Percentiles rank a stretch among this genome's conserved stretches.
These are phyloP conservation scores for Saccharomyces paradoxus DNA, from an alignment of 805 yeast species.

Conservation along the genomic window DNA sequence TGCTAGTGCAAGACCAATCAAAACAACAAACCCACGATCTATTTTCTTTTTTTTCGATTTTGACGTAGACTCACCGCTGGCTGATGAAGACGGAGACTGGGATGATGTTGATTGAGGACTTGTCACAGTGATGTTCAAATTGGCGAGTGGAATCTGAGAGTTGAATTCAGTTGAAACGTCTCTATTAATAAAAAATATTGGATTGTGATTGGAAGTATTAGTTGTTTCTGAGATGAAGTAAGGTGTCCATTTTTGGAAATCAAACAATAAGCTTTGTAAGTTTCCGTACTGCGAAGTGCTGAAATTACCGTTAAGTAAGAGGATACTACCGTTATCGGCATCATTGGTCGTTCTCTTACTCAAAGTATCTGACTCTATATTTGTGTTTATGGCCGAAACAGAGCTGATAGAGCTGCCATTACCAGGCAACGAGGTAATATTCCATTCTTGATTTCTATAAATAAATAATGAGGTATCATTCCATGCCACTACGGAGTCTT, in stretches of 20 bases:
- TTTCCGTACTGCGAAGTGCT: slow-evolving; percentile 30
- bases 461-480: slow-evolving; percentile 11
- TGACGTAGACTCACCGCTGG: neutral
- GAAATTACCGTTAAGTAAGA: slow-evolving; percentile 34
- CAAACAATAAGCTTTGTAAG: slow-evolving; percentile 18
- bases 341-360: neutral
- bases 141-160: slow-evolving; percentile 19
- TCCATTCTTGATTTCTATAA: slow-evolving; percentile 8
- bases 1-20: slow-evolving; percentile 61
- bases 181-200: slow-evolving; percentile 32
- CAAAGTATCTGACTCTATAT: neutral
- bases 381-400: neutral
- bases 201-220: slow-evolving; percentile 23
- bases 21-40: slow-evolving; percentile 55
- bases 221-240: slow-evolving; percentile 10
- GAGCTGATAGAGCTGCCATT: slow-evolving; percentile 3
- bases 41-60: slow-evolving; percentile 8
- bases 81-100: slow-evolving; percentile 11
- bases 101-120: neutral
- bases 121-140: slow-evolving; percentile 9
- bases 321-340: neutral
- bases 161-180: slow-evolving; percentile 31
- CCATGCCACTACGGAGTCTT: slow-evolving; percentile 15
- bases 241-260: slow-evolving; percentile 21
- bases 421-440: neutral